Base-by-base conservation (phyloP, 2,329 filamentous ascomycete species). In the Paracorniculantispora psalliotae region DNA sequence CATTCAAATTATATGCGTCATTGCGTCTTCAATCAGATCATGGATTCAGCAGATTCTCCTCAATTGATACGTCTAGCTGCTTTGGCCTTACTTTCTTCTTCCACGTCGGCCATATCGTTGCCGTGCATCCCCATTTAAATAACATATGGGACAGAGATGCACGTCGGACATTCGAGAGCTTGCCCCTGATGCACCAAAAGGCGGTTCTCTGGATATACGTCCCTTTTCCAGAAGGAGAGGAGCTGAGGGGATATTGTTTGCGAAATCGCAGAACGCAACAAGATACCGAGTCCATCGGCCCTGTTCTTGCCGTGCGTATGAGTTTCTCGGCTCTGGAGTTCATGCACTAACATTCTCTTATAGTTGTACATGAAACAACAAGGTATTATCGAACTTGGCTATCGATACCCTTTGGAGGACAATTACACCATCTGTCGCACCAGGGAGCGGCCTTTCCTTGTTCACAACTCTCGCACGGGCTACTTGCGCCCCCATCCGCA, bases 21-120 rank as follows among this genome's bases (percentile, higher is more conserved):
- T 23, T 57, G 19, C 25, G 33, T 30, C 44, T 58, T 33, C 55
- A 46, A 8, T 25, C 8, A 19, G 25, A 50, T n/a, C 47, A 57
- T 23, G 33, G 30, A 3, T 58, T 43, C 19, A n/a, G 15, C 17
- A 50, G 55, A 15, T 51, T 58, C 13, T 58, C 46, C 8, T 41
- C 48, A 1, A 46, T 59, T 13, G 48, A 59, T 23, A 59, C 47
- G 1, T 13, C 23, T 1, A 25, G 19, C 28, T 59, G 56, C n/a
- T 59, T 52, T 46, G 56, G 56, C 17, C 48, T 52, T 4, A 59
- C 56, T 2, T 59, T 59, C 26, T 59, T 59, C 33, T 52, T 51
- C 41, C 33, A 44, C 19, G 28, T 51, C 4, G 47, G 48, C 21
- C 47, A 44, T 10, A 39, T 59, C 15, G 47, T 59, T 13, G 56